Conservation (phyloP, 148 eudicot species). For the Rhododendron ovatum region DNA sequence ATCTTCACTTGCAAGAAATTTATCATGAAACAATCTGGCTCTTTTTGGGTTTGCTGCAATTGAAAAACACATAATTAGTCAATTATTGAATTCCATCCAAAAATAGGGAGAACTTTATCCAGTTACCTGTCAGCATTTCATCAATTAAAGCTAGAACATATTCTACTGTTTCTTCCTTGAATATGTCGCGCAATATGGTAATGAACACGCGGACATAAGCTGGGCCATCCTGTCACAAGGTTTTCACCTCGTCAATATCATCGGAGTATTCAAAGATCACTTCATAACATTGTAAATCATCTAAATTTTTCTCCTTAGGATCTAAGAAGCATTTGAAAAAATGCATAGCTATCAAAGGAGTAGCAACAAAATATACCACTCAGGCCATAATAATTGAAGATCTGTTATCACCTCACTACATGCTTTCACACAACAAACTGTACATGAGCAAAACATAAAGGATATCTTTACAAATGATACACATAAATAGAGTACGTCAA, state of each 20-base stretch:
- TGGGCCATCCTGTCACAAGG: constrained; percentile 80
- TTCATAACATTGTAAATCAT: not conserved
- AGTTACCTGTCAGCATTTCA: constrained; percentile 84
- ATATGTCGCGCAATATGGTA: constrained; percentile 78
- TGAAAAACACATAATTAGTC: constrained; percentile 10
- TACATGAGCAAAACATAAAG: not conserved
- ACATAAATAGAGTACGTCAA: not conserved
- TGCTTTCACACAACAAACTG: not conserved
- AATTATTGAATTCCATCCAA: constrained; percentile 4
- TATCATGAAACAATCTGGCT: constrained; percentile 84
- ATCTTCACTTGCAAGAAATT: constrained; percentile 79
- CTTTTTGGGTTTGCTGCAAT: constrained; percentile 87
- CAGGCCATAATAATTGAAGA: not conserved
- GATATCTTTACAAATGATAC: not conserved
- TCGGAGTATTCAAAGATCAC: not conserved
- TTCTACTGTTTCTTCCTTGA: constrained; percentile 96
- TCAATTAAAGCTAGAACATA: constrained; percentile 88
- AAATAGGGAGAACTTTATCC: constrained; percentile 1
- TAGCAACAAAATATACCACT: not conserved
- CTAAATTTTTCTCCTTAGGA: not conserved
- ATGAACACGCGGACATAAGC: constrained; percentile 78
- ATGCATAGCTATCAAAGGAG: not conserved
- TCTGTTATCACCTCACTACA: not conserved
- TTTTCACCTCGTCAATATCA: constrained; percentile 14
- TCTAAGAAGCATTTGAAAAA: not conserved